Base-by-base conservation (phyloP, 164 flowering plant species). In the Dillenia suffruticosa region DNA sequence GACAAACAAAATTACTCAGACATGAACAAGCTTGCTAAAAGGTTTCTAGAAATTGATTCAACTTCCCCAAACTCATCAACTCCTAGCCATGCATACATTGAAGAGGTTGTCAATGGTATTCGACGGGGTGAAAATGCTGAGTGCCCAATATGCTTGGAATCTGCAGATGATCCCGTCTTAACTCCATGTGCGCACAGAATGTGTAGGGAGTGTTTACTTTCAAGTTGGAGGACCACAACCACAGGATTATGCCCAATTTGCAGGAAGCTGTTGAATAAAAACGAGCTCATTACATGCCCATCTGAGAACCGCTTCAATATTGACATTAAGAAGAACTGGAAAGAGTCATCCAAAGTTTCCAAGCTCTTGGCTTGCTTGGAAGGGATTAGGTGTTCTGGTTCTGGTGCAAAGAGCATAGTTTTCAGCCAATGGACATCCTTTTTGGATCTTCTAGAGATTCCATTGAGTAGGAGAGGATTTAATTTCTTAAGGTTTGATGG, bases 401-500 rank as follows among this genome's bases (percentile, higher is more conserved):
- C 77, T 51, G 84, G 83, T 12, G 89, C 84, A 68, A 90, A 90
- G 76, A 81, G 86, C 80, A 85, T 90, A 44, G 67, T 88, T 14
- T 90, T 90, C 50, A 90, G 97, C 67, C 92, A 88, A 64, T 90
- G 92, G 95, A 90, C 97, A 49, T 73, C 95, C 51, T 90, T 90
- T 74, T 67, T 88, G 58, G 95, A 90, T 70, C 85, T 88, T 13
- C 44, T 90, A 62, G 84, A 90, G 78, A 81, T 82, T 24, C 81
- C 92, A 19, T 63, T 90, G 70, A 72, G 16, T 49, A 79, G 65
- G 45, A 84, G 56, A 57, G 73, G 79, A 26, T 70, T 88, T 65
- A 81, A 73, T 53, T 90, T 76, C 70, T 65, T 88, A 62, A 80
- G 95, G 56, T 88, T 75, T 71, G 95, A 88, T 70, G 97, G 97